Base-by-base conservation (phyloP, 305 asterid species). In the Rubia occidens region DNA sequence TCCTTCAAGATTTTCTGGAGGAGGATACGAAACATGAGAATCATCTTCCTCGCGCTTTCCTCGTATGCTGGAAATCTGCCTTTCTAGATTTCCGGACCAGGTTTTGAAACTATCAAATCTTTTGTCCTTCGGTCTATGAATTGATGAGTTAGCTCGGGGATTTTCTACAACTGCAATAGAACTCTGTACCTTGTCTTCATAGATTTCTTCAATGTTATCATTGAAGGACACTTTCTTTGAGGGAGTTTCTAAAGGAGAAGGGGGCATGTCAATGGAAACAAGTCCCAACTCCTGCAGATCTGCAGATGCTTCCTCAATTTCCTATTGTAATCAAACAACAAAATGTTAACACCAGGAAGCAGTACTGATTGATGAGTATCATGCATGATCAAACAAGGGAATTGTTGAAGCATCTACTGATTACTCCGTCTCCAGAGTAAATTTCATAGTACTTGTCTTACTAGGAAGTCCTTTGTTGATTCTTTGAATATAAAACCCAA, bases 61-160 rank as follows among this genome's bases (percentile, higher is more conserved):
- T 0, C 88, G 79, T 32, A 89, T 40, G 60, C 75, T 82, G 6
- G 96, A 83, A 15, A 89, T 2, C n/a, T 91, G 94, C 26, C 90
- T 80, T 85, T 91, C 96, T 26, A 86, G 85, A 44, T 76, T 79
- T 2, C 92, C 95, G 0, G 95, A 89, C 89, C 90, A 86, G 51
- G 96, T 89, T 81, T 86, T 91, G 89, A 89, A 91, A 55, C 89
- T 79, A 79, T 89, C 90, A 32, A 69, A 91, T 66, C 92, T 80
- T 40, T 64, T 77, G 29, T 91, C 95, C 75, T 77, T 85, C 11
- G 75, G 66, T 70, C 76, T 77, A 20, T 73, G 71, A 63, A 71
- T 77, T 71, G 83, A 77, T 2, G 85, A 89, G 70, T 79, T 78
- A 53, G 74, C 66, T 0, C 37, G 37, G 0, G 88, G 81, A 35